phyloP scores from a whole-genome alignment of 768 basidiomycete genomes.

The Amyloporia xantha region DNA sequence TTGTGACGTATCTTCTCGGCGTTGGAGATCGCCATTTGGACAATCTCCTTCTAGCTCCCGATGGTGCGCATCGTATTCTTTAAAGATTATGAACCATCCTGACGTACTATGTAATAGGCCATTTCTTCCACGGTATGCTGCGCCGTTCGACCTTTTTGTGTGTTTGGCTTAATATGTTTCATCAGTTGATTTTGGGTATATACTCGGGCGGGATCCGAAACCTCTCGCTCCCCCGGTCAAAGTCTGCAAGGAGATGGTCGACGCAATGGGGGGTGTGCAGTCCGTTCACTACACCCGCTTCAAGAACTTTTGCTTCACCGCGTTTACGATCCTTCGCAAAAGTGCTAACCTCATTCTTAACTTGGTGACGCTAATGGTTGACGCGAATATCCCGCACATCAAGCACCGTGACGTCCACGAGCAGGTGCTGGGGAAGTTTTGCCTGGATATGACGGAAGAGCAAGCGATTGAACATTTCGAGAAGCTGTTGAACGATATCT shows the following conservation, averaged over 20 bases:
- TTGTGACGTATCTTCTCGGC: conserved; percentile 91
- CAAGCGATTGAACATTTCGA: conserved; percentile 98
- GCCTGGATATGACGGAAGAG: conserved; percentile 89
- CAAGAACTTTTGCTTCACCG: conserved; percentile 96
- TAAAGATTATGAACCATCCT: too few relatives aligned
- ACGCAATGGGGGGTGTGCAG: conserved; percentile 97
- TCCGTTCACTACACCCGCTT: conserved; percentile 95
- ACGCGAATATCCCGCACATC: conserved; percentile 97
- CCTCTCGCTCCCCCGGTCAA: conserved; percentile 97
- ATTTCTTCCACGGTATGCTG: conserved; percentile 88
- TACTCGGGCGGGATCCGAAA: conserved; percentile 95
- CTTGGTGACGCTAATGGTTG: conserved; percentile 93
- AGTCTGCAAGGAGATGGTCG: conserved; percentile 99
- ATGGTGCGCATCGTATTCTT: conserved; percentile 67
- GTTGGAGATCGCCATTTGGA: conserved; percentile 97
- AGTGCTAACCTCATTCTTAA: conserved; percentile 96
- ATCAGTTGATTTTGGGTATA: conserved; percentile 96
- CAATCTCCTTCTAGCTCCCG: conserved; percentile 87
- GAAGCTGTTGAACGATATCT: conserved; percentile 86
- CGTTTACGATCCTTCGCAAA: conserved; percentile 92
- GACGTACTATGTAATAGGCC: too few relatives aligned
- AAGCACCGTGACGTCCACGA: conserved; percentile 83
- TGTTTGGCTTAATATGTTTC: conserved; percentile 9
- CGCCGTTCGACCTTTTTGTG: background rate
- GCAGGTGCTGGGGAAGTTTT: conserved; percentile 95